A percentile compares a stretch with the other conserved stretches of the same genome.
Conservation (phyloP, 2,329 filamentous ascomycete species). For the Alternaria metachromatica region DNA sequence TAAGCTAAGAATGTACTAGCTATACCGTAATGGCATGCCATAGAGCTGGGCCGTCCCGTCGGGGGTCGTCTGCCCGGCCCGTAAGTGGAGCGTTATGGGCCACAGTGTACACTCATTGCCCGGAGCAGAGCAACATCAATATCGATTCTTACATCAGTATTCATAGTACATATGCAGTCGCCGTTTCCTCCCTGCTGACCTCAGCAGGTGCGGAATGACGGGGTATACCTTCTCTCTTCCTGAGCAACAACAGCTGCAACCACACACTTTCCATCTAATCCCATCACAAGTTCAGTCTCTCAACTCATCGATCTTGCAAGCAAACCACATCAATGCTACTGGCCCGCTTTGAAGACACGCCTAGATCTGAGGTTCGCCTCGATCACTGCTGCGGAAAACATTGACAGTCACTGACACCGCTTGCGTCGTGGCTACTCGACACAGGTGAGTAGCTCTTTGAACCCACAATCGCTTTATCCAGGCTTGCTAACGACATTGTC, state of each 20-base stretch:
- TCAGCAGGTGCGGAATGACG: not conserved
- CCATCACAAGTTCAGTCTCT: not conserved
- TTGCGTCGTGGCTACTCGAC: not conserved
- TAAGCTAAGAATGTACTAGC: not conserved
- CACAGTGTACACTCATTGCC: not conserved
- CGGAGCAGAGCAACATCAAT: not conserved
- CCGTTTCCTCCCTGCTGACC: not conserved
- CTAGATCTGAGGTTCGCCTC: not conserved
- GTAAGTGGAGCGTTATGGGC: not conserved
- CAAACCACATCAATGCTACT: not conserved
- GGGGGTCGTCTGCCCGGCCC: not conserved
- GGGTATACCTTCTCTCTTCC: not conserved
- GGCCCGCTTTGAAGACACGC: not conserved
- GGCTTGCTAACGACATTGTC: not conserved
- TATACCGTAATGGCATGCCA: not conserved
- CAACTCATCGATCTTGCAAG: not conserved
- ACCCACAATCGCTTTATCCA: not conserved
- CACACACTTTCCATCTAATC: not conserved
- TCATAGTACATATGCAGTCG: not conserved
- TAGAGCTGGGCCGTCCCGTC: not conserved
- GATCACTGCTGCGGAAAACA: not conserved
- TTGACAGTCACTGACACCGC: not conserved
- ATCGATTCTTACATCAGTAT: not conserved
- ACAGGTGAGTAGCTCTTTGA: not conserved
- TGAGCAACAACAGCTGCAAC: not conserved